phyloP scores from a whole-genome alignment of 768 basidiomycete genomes.

The Tylopilus felleus region DNA sequence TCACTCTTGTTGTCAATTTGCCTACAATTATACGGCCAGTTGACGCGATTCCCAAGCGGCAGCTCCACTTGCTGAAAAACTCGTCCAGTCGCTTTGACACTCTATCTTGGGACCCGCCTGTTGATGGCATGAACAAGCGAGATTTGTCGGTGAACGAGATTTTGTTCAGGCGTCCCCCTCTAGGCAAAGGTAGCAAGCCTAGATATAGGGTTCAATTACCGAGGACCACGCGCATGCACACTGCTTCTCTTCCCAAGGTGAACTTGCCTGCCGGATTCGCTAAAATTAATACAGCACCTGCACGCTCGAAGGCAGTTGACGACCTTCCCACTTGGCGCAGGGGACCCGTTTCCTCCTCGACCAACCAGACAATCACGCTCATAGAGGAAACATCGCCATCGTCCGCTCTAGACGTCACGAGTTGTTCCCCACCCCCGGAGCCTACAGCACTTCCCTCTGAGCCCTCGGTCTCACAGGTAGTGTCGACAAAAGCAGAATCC shows the following conservation, averaged over 20 bases:
- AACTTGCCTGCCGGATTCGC: constrained; percentile 35
- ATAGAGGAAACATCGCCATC: constrained; percentile 9
- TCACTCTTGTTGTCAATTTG: constrained; percentile 42
- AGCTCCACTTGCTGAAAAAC: constrained; percentile 43
- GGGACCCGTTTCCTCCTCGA: constrained; percentile 20
- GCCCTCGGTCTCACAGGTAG: constrained; percentile 33
- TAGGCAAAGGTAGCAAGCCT: constrained; percentile 30
- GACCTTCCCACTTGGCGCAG: constrained; percentile 41
- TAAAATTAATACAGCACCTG: constrained; percentile 13
- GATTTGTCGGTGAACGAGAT: constrained; percentile 65
- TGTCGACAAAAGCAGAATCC: constrained; percentile 23
- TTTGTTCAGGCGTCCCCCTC: constrained; percentile 49
- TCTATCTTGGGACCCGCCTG: constrained; percentile 68
- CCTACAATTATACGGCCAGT: constrained; percentile 42
- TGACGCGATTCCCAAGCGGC: constrained; percentile 47
- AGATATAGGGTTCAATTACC: constrained; percentile 40
- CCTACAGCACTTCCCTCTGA: constrained; percentile 21
- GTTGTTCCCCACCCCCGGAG: constrained; percentile 67
- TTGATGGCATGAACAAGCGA: constrained; percentile 57
- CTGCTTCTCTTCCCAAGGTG: constrained; percentile 32
- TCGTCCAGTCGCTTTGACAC: constrained; percentile 53
- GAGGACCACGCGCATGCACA: constrained; percentile 3
- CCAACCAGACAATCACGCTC: constrained; percentile 3
- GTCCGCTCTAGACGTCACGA: constrained; percentile 48
- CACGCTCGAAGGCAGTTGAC: constrained; percentile 35